Conservation (phyloP, 352 stramenopile genomes). For the Globisporangium viniferum region DNA sequence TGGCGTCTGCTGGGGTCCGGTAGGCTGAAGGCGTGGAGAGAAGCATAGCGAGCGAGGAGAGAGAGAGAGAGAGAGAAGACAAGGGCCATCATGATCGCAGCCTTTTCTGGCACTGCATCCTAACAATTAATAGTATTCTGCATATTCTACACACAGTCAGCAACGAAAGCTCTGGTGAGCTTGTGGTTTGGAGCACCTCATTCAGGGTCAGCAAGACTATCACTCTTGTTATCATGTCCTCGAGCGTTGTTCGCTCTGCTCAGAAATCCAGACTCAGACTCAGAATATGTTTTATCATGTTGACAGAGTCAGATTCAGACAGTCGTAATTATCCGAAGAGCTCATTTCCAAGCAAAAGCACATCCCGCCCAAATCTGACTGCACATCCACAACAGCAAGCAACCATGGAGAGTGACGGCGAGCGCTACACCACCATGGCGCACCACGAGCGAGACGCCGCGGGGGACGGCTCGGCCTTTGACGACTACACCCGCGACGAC, state of each 20-base stretch:
- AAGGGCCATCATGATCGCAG: not conserved
- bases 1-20: conserved; percentile 36
- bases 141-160: not conserved
- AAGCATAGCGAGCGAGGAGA: not conserved
- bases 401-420: conserved; percentile 10
- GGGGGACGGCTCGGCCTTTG: not conserved
- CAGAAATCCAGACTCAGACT: not conserved
- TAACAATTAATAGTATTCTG: not conserved
- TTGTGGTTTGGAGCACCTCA: not conserved
- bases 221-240: not conserved
- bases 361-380: no score
- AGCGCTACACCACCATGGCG: conserved; percentile 2
- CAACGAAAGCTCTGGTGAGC: not conserved
- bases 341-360: not conserved
- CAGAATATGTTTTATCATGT: not conserved
- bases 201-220: not conserved
- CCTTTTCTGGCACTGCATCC: not conserved
- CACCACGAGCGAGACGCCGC: not conserved
- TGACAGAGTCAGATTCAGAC: not conserved
- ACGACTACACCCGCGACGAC: conserved; percentile 1
- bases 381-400: not conserved
- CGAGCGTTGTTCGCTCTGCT: not conserved
- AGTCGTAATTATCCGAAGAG: not conserved
- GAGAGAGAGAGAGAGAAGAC: not conserved
- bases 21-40: conserved; percentile 11